Evolutionary conservation across 2,329 filamentous ascomycete species (phyloP).

Genomic region (Aureobasidium mangrovei): DNA sequence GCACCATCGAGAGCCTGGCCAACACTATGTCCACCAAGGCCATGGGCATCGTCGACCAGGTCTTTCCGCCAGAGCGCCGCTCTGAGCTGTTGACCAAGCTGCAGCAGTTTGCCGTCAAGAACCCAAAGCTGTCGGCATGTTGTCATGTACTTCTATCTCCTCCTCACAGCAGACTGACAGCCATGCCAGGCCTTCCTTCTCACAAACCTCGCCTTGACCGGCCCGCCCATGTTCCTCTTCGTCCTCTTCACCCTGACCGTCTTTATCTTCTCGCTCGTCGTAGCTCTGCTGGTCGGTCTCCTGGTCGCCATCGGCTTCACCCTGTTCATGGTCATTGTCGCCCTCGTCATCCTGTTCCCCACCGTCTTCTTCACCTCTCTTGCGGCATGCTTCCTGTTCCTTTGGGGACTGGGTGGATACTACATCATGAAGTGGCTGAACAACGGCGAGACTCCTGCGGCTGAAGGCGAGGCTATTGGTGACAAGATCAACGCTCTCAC

Average conservation of each 20-base stretch:
- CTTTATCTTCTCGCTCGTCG: constrained; percentile 52
- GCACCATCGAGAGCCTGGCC: constrained; percentile 23
- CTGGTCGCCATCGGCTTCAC: constrained; percentile 50
- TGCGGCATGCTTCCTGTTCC: constrained; percentile 56
- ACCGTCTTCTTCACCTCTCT: constrained; percentile 57
- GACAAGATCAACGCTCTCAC: constrained; percentile 34
- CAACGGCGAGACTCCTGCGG: constrained; percentile 21
- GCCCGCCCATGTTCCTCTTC: constrained; percentile 62
- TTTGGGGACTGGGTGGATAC: constrained; percentile 57
- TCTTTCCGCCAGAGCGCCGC: constrained; percentile 54
- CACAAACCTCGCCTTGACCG: constrained; percentile 55
- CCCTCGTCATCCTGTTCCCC: constrained; percentile 59
- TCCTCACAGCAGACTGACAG: constrained; percentile 15
- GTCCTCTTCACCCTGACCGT: constrained; percentile 55
- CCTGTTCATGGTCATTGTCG: constrained; percentile 58
- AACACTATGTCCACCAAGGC: constrained; percentile 23
- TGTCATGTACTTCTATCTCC: neutral
- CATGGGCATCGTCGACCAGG: constrained; percentile 36
- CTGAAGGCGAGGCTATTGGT: constrained; percentile 30
- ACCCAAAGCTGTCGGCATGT: constrained; percentile 62
- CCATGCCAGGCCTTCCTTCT: constrained; percentile 54
- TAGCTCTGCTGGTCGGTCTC: constrained; percentile 47
- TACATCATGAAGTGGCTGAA: constrained; percentile 37
- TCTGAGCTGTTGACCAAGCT: constrained; percentile 47
- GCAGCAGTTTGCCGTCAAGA: constrained; percentile 49